Base-by-base conservation (phyloP, 257 asterid species). In the Osmanthus fragrans region DNA sequence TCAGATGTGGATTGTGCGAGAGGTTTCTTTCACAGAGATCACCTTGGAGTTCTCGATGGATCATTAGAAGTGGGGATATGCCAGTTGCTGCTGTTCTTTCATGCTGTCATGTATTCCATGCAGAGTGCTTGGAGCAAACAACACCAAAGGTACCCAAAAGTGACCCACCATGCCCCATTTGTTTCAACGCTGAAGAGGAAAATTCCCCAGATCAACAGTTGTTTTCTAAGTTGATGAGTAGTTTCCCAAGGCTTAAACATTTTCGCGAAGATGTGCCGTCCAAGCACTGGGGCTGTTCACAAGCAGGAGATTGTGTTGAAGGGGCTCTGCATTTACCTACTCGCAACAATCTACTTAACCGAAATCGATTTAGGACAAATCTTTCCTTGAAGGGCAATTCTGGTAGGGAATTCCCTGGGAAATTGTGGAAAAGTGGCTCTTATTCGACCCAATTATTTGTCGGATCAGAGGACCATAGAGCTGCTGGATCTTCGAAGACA, bases 151-250 rank as follows among this genome's bases (percentile, higher is more conserved):
- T 92, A 21, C 89, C 90, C 23, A 93, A 75, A 77, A 95, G 73
- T 30, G 99, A 95, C 79, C 98, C 99, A 25, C 97, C 96, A 1
- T 95, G 99, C 77, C 99, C 99, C 54, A 76, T 90, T 23, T 95
- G 99, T 70, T 66, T 83, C 47, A 95, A 86, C 72, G 70, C 79
- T 0, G 94, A 92, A 71, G 96, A 90, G 63, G 98, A 82, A 18
- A 87, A 78, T 71, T 88, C 90, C 13, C 88, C 94, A 0, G 96
- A 92, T 16, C 92, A 79, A 76, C 80, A 90, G 7, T 80, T 81
- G 51, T 88, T 88, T 66, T 83, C 92, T 60, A 94, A 89, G 88
- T 68, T 89, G 73, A 87, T 88, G 75, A 79, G 51, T 13, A 77
- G 73, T 72, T 90, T 91, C 74, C 95, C 97, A 23, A 84, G 91